phyloP scores from a whole-genome alignment of 2,329 filamentous ascomycete genomes.

The Cladosporium colombiae region DNA sequence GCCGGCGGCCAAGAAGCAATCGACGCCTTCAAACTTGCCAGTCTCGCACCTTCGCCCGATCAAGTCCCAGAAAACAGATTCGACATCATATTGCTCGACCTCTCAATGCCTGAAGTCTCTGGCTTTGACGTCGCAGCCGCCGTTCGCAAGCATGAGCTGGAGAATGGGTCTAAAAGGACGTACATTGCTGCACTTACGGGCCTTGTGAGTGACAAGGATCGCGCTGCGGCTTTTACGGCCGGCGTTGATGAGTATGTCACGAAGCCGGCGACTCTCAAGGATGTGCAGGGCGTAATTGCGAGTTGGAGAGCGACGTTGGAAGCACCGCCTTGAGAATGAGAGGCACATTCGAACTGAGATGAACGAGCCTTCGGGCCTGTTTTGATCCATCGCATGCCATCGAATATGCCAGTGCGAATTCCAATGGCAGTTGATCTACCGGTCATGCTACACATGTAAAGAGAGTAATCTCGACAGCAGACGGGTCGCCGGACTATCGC shows the following conservation, averaged over 20 bases:
- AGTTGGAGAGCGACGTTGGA: background rate
- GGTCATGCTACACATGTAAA: too few species aligned
- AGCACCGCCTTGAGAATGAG: background rate
- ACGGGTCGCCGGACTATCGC: too few species aligned
- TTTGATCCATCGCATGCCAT: too few species aligned
- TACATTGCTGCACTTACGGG: constrained; percentile 30
- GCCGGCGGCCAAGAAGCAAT: constrained; percentile 51
- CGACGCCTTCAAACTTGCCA: constrained; percentile 38
- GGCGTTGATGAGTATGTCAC: constrained; percentile 38
- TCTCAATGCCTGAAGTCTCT: constrained; percentile 32
- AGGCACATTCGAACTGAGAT: too few species aligned
- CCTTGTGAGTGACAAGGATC: constrained; percentile 24
- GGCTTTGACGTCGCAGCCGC: constrained; percentile 27
- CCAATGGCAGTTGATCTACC: too few species aligned
- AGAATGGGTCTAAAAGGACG: constrained; percentile 7
- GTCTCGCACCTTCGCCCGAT: background rate
- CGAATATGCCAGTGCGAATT: too few species aligned
- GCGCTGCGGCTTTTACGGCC: constrained; percentile 32
- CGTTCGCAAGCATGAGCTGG: constrained; percentile 26
- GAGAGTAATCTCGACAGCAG: too few species aligned
- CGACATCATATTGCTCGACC: constrained; percentile 51
- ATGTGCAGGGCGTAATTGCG: constrained; percentile 5
- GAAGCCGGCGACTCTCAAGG: constrained; percentile 28
- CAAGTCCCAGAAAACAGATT: constrained; percentile 25
- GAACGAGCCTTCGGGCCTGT: too few species aligned